Conservation (phyloP, 2,329 filamentous ascomycete species). For the Phoma sp. region DNA sequence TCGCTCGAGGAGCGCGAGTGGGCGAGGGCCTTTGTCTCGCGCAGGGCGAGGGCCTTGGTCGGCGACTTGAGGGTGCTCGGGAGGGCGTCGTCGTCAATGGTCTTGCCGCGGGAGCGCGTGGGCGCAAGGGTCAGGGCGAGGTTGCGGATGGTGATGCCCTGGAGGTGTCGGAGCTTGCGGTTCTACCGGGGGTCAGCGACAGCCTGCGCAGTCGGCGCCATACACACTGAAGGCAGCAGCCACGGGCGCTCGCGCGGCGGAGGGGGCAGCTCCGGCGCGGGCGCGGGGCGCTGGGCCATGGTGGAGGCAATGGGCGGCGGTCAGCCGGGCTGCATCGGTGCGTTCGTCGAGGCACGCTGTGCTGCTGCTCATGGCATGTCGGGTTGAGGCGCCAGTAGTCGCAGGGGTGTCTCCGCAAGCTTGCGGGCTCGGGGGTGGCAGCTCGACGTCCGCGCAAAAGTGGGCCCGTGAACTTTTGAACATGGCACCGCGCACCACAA, state of each 20-base stretch:
- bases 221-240: slow-evolving; percentile 47
- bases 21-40: slow-evolving; percentile 58
- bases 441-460: slow-evolving; percentile 20
- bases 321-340: slow-evolving; percentile 5
- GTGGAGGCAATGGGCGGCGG: not conserved
- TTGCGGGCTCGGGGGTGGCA: not conserved
- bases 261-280: slow-evolving; percentile 15
- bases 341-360: not conserved
- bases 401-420: no score
- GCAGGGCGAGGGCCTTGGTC: slow-evolving; percentile 67
- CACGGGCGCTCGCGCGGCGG: slow-evolving; percentile 47
- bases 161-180: slow-evolving; percentile 85
- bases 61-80: slow-evolving; percentile 72
- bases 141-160: slow-evolving; percentile 87
- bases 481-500: no score
- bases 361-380: slow-evolving; percentile 22
- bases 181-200: slow-evolving; percentile 62
- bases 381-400: no score
- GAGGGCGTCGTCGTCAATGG: slow-evolving; percentile 78
- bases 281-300: slow-evolving; percentile 5
- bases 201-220: not conserved
- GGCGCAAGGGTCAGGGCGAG: slow-evolving; percentile 69
- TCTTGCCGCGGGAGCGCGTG: slow-evolving; percentile 62
- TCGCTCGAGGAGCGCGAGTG: slow-evolving; percentile 68
- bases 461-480: slow-evolving; percentile 21